Base-by-base conservation (phyloP, 768 basidiomycete species). In the Auricularia auricula-judae region DNA sequence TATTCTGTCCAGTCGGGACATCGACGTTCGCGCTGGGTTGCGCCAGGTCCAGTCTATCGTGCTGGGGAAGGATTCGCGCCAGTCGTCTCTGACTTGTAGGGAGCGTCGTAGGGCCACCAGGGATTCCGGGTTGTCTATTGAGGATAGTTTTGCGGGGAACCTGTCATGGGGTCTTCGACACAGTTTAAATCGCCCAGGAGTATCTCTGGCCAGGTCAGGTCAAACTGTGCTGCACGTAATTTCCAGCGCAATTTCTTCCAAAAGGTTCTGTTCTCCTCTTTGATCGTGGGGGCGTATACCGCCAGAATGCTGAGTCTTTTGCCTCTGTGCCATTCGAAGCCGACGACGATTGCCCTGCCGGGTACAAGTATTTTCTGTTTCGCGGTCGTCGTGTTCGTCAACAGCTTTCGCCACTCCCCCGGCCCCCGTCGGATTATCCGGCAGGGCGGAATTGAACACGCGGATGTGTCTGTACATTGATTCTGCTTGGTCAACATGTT, bases 131-230 rank as follows among this genome's bases (percentile, higher is more conserved):
- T 3, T 3, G 47, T 51, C 47, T 4, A 51, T 51, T 4, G 16
- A 4, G n/a, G 12, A 7, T 51, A 51, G 47, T 3, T 51, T 4
- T 33, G 29, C 43, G 34, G 71, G 70, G 14, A 67, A 36, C 0
- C 69, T 54, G 43, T 72, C 71, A 71, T 62, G 0, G n/a, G 36
- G 12, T 71, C 69, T 51, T 71, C 65, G 2, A 39, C 36, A 39
- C 4, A 39, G 36, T 72, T 71, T 29, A 64, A 65, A 62, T 72
- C 70, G 0, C 67, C 70, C 0, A 65, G 61, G 0, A 72, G 16
- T 1, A 68, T 29, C 34, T 69, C 65, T 0, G 70, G 70, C 3
- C 34, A 34, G 0, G 61, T 65, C 0, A 61, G 4, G 47, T 21
- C n/a, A 4, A 4, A 39, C 4, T n/a, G 5, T 11, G 36, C 11